Percentiles rank a stretch among this genome's conserved stretches.
Conservation (phyloP, 768 basidiomycete genomes). For the Amyloporia xantha region DNA sequence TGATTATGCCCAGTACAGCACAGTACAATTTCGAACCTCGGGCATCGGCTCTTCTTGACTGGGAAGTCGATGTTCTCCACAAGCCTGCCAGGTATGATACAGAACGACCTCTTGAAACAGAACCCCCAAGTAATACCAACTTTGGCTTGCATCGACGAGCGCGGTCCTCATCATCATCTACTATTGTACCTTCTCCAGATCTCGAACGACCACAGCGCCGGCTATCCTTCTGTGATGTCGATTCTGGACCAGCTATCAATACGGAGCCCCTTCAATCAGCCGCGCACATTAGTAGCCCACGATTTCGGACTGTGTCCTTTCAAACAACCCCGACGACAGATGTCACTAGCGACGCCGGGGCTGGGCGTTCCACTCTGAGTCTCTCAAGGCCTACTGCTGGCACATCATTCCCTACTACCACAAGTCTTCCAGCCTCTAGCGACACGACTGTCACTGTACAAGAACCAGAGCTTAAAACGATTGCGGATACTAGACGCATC, state of each 20-base stretch:
- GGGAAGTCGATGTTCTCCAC: conserved; percentile 35
- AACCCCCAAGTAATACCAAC: neutral
- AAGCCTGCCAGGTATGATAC: neutral
- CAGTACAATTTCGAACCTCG: conserved; percentile 47
- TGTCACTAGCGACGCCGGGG: no score
- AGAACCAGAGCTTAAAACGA: no score
- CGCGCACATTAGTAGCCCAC: no score
- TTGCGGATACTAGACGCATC: no score
- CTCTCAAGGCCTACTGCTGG: no score
- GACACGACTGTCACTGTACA: no score
- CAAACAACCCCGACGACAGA: no score
- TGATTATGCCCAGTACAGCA: conserved; percentile 26
- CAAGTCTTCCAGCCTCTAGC: no score
- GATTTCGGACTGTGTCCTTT: no score
- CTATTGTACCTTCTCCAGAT: neutral
- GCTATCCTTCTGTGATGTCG: neutral
- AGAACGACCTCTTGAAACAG: neutral
- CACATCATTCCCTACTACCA: no score
- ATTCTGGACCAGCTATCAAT: neutral
- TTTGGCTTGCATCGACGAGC: neutral
- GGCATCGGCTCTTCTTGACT: conserved; percentile 51
- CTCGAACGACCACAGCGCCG: no score
- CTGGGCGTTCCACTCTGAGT: no score
- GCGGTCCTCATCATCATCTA: neutral
- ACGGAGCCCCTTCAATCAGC: neutral